Evolutionary conservation across 23 red algal species (phyloP), one percentile per base, ranked within the genome.

Genomic region (Gracilariopsis chorda): DNA sequence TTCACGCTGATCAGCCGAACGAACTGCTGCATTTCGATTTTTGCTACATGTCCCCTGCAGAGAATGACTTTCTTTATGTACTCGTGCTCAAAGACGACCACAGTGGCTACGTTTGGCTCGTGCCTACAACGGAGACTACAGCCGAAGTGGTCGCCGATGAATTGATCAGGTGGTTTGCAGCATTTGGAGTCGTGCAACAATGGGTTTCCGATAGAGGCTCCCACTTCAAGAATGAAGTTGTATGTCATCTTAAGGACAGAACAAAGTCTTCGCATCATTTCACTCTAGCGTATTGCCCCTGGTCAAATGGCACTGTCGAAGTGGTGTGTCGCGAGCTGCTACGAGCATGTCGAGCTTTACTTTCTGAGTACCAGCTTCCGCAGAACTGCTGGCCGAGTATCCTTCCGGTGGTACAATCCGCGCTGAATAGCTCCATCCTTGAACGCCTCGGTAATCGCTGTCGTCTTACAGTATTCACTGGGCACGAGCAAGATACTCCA

Each of bases 251-350:
- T 3, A 47, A 33, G 4, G 40, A 77, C 3, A 4, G 19, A 32
- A 5, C 47, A 9, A 4, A 77, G 16, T 27, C 27, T 8, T 14
- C 20, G 32, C 86, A 90, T 55, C 68, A 90, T 60, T 90, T 90
- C 42, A 78, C 86, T 1, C 30, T 60, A 14, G 86, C 86, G 23
- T 68, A 90, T 41, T 59, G 0, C 14, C 67, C 86, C 8, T 88
- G 84, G 84, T 32, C n/a, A 10, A 88, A 88, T 48, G 70, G 65
- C 3, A 67, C 84, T n/a, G 70, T 78, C 2, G 86, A 90, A 25
- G 37, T 64, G 10, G 63, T 90, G 14, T 67, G 1, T 37, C 0
- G 74, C 0, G 86, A 90, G 36, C 49, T 90, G 3, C 14, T 36
- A 29, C 34, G 24, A 51, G 35, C 71, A 4, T 11, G 35, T 4